Evolutionary conservation across 148 eudicot genomes (phyloP), one percentile per base, ranked within the genome.

Genomic region (Rhododendron ovatum): DNA sequence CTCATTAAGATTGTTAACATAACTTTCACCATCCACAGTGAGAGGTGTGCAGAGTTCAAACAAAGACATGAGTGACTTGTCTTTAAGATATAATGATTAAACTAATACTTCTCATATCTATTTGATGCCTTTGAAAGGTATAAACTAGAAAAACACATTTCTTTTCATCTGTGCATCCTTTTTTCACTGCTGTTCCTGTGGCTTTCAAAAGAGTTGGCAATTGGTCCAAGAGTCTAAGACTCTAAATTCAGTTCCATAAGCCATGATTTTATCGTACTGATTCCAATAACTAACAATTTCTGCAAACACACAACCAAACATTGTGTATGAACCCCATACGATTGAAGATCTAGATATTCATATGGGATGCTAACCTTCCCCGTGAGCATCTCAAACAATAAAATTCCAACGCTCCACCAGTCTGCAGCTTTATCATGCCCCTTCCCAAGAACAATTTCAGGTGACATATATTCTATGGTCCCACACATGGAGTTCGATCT

Each of bases 321-420:
- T 9, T 24, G 39, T 69, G 37, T 69, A 28, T 30, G 75, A 69
- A 4, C 75, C 75, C 1, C 75, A 26, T 24, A 65, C 3, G 30
- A 65, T 2, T n/a, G 71, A 65, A 65, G 71, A 55, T 53, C 57
- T 61, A 61, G 26, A 65, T n/a, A 65, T 65, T 65, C 74, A 67
- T 30, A 71, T 71, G 18, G 20, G 77, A 61, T 28, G 28, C 83
- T 61, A 26, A 92, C 94, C 93, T 91, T 88, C 79, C 94, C 94
- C 17, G 88, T 89, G 55, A 92, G 92, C 94, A 92, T 91, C 87
- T 92, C 93, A 43, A 74, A 92, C 33, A 92, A 71, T 28, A 92
- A 89, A 85, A 91, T 85, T 7, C 94, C 94, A 3, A 92, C 90
- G 39, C 92, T 92, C 94, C 94, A 91, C 93, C 94, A 92, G 73